These are phyloP conservation scores for Tillandsia leiboldiana DNA, from an alignment of 176 grass and related monocot genomes.

Conservation along the genomic window DNA sequence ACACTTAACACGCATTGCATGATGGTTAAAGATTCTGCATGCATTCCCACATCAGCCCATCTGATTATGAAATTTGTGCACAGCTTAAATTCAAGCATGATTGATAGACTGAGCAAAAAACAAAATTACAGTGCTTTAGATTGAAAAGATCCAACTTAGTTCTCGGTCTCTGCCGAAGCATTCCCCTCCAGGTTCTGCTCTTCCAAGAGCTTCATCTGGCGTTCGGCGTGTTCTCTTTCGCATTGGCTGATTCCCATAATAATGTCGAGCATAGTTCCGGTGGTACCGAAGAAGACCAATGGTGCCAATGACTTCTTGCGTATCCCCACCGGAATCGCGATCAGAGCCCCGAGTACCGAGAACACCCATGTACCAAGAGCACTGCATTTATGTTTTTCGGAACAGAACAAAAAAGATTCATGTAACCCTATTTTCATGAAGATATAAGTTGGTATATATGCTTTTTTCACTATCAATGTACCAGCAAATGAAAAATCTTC, in stretches of 20 bases:
- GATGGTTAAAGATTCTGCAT: neutral
- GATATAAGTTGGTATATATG: too few species aligned
- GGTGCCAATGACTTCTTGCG: constrained; percentile 79
- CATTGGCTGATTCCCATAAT: constrained; percentile 91
- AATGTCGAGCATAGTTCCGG: constrained; percentile 98
- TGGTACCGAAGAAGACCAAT: constrained; percentile 79
- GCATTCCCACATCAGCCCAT: neutral
- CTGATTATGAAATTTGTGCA: neutral
- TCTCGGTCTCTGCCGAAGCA: constrained; percentile 26
- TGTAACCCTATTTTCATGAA: too few species aligned
- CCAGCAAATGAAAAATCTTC: too few species aligned
- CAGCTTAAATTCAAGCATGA: too few species aligned
- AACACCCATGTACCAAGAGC: constrained; percentile 93
- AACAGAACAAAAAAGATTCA: too few species aligned
- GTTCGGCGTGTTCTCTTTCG: constrained; percentile 72
- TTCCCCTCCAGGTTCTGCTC: constrained; percentile 31
- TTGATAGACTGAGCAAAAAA: too few species aligned
- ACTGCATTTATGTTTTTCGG: constrained; percentile 33
- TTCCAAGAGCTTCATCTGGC: constrained; percentile 82
- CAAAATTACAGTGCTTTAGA: neutral
- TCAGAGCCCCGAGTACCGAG: constrained; percentile 68
- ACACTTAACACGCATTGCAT: too few species aligned
- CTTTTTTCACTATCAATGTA: too few species aligned
- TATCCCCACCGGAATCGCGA: constrained; percentile 94
- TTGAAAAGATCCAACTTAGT: constrained; percentile 9